phyloP scores from a whole-genome alignment of 768 basidiomycete genomes.

The Mycena rebaudengoi region DNA sequence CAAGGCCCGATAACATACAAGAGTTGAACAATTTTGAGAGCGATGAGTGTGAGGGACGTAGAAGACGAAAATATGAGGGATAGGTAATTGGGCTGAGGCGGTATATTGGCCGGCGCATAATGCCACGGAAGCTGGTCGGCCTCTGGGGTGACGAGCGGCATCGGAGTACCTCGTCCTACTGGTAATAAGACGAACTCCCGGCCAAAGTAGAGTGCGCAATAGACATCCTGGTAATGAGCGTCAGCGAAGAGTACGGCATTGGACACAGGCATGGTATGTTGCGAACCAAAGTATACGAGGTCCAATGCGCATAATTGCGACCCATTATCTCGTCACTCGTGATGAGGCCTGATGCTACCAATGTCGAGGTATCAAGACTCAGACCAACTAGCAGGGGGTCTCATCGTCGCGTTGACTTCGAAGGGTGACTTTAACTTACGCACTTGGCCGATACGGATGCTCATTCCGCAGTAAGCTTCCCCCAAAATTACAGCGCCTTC shows the following conservation, averaged over 20 bases:
- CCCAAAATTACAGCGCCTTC: conserved; percentile 22
- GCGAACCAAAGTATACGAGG: conserved; percentile 40
- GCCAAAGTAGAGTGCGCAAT: conserved; percentile 55
- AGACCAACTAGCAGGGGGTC: conserved; percentile 43
- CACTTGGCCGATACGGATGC: conserved; percentile 5
- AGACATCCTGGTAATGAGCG: conserved; percentile 46
- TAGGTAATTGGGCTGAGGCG: conserved; percentile 29
- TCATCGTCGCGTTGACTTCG: not conserved
- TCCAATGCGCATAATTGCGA: conserved; percentile 52
- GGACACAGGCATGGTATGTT: not conserved
- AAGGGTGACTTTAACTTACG: conserved; percentile 2
- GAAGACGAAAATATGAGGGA: conserved; percentile 40
- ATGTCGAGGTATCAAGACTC: conserved; percentile 45
- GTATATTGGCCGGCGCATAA: conserved; percentile 39
- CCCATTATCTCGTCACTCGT: conserved; percentile 44
- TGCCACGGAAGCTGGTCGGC: conserved; percentile 42
- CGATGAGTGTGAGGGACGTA: conserved; percentile 42
- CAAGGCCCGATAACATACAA: conserved; percentile 37
- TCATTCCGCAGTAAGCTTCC: conserved; percentile 28
- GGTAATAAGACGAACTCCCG: conserved; percentile 46
- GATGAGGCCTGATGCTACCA: conserved; percentile 48
- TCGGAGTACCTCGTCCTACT: conserved; percentile 29
- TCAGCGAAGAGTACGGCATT: no score
- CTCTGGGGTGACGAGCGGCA: conserved; percentile 44
- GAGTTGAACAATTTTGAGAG: conserved; percentile 41